A percentile compares a stretch with the other conserved stretches of the same genome.
Conservation (phyloP, 2,329 filamentous ascomycete species). For the Colletotrichum sublineola region DNA sequence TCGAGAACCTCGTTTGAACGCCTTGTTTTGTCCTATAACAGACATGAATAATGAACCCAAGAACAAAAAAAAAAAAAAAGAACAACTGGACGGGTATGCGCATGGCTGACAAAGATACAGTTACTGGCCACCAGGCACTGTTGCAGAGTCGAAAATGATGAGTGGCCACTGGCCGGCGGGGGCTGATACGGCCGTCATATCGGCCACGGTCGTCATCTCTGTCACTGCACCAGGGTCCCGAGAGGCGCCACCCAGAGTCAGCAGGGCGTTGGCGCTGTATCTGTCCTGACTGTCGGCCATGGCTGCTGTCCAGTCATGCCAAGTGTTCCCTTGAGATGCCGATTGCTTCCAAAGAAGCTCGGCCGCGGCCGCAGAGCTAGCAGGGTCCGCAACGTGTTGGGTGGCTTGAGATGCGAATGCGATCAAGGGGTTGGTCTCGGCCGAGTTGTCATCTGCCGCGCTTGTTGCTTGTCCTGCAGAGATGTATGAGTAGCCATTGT, state of each 20-base stretch:
- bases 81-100: neutral
- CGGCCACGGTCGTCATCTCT: conserved; percentile 38
- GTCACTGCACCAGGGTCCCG: conserved; percentile 32
- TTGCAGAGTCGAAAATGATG: conserved; percentile 33
- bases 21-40: conserved; percentile 17
- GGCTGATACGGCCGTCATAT: conserved; percentile 27
- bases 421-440: conserved; percentile 54
- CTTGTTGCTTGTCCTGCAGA: conserved; percentile 28
- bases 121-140: conserved; percentile 22
- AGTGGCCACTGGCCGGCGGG: conserved; percentile 39
- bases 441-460: conserved; percentile 44
- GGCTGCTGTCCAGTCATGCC: conserved; percentile 68
- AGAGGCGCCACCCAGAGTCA: conserved; percentile 57
- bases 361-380: conserved; percentile 44
- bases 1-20: conserved; percentile 12
- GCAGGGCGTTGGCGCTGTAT: conserved; percentile 63
- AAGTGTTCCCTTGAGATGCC: conserved; percentile 57
- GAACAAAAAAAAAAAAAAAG: neutral
- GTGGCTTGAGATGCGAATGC: conserved; percentile 56
- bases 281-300: conserved; percentile 64
- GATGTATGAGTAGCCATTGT: conserved; percentile 37
- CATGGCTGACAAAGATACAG: neutral
- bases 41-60: conserved; percentile 2
- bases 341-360: conserved; percentile 52
- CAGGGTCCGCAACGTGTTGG: conserved; percentile 49